Conservation (phyloP, 139 green algal genomes). For the Yamagishiella unicocca region DNA sequence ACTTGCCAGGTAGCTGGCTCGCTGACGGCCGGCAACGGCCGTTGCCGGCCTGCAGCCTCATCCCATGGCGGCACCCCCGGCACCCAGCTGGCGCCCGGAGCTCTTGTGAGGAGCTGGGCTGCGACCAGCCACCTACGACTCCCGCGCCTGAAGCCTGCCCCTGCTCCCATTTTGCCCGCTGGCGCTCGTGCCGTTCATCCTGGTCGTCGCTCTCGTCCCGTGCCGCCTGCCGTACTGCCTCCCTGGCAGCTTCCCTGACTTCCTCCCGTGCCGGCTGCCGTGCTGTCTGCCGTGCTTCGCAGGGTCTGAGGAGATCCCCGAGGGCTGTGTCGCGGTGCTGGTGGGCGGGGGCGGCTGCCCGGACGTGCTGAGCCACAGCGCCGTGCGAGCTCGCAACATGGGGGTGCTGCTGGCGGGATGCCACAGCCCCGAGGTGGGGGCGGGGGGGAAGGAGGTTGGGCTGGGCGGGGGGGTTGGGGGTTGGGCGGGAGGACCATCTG, state of each 20-base stretch:
- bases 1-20: no score
- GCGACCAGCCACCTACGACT: no score
- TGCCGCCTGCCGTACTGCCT: neutral
- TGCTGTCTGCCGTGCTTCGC: neutral
- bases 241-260: neutral
- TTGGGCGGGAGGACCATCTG: no score
- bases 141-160: no score
- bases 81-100: no score
- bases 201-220: neutral
- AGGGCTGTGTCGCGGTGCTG: conserved; percentile 66
- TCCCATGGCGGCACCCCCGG: no score
- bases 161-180: no score
- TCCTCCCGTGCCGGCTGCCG: neutral
- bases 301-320: conserved; percentile 70
- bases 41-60: no score
- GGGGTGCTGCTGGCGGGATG: conserved; percentile 67
- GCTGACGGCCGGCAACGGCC: no score
- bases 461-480: neutral
- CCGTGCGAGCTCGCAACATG: conserved; percentile 92
- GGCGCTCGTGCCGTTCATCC: no score
- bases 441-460: neutral
- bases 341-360: conserved; percentile 57
- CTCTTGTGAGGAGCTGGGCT: no score
- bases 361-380: conserved; percentile 92
- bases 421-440: conserved; percentile 44